Conservation (phyloP, 1,139 yeast genomes). For the Blastobotrys apis region DNA sequence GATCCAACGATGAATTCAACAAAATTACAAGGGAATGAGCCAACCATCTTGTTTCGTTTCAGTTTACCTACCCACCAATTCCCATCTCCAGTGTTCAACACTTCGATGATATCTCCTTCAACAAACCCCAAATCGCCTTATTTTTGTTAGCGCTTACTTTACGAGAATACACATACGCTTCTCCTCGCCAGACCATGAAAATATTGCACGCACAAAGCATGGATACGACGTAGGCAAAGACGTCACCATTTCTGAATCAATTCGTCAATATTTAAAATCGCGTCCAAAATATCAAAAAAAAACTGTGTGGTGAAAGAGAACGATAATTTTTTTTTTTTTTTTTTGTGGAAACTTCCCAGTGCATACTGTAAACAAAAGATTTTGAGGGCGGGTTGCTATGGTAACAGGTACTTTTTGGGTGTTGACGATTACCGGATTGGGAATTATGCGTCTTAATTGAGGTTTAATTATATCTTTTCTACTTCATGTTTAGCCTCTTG, state of each 20-base stretch:
- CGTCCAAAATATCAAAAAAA: too few relatives aligned
- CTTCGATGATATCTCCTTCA: conserved; percentile 89
- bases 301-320: too few relatives aligned
- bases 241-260: conserved; percentile 16
- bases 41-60: conserved; percentile 74
- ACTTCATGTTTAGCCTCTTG: conserved; percentile 51
- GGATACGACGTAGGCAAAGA: conserved; percentile 39
- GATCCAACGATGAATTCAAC: conserved; percentile 47
- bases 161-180: conserved; percentile 37
- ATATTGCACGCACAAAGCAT: conserved; percentile 69
- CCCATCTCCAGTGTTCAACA: conserved; percentile 74
- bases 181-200: conserved; percentile 89
- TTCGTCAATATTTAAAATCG: too few relatives aligned
- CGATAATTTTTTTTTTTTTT: too few relatives aligned
- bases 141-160: conserved; percentile 6
- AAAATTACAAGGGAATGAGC: conserved; percentile 82
- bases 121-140: conserved; percentile 81
- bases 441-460: too few relatives aligned
- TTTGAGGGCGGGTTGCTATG: too few relatives aligned
- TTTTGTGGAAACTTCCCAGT: too few relatives aligned
- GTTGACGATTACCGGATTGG: too few relatives aligned
- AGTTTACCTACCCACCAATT: conserved; percentile 90
- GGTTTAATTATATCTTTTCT: conserved; percentile 22
- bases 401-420: too few relatives aligned
- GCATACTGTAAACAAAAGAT: too few relatives aligned